Percentiles rank a stretch among this genome's conserved stretches.
phyloP scores from a whole-genome alignment of 805 yeast species.

The Yarrowia sp. region DNA sequence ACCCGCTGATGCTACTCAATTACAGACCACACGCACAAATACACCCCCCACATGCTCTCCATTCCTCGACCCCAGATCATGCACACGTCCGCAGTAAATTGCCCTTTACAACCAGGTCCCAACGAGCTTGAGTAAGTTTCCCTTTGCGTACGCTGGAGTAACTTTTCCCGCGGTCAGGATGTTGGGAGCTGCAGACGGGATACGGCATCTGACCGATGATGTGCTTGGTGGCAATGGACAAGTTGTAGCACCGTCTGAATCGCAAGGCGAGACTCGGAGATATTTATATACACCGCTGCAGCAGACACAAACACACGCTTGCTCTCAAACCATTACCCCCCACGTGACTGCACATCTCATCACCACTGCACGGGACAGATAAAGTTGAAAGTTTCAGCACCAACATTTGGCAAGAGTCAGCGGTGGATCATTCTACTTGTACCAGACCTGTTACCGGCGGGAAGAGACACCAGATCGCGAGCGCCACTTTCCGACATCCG shows the following conservation, averaged over 20 bases:
- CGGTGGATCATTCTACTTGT: neutral
- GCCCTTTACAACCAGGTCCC: neutral
- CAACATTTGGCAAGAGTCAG: slow-evolving; percentile 19
- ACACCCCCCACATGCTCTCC: neutral
- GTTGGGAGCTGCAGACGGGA: neutral
- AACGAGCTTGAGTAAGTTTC: neutral
- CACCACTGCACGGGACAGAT: slow-evolving; percentile 3
- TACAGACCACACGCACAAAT: too few species aligned
- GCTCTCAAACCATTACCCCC: neutral
- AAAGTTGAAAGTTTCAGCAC: slow-evolving; percentile 12
- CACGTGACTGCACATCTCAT: slow-evolving; percentile 3
- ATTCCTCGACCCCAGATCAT: neutral
- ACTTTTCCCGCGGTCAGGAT: neutral
- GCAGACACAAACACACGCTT: too few species aligned
- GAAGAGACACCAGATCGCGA: neutral
- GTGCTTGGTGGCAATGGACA: too few species aligned
- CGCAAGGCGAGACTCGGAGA: too few species aligned
- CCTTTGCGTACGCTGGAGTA: neutral
- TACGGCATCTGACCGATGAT: neutral
- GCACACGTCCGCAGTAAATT: neutral
- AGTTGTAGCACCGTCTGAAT: too few species aligned
- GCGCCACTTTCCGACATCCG: too few species aligned
- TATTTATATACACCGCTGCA: too few species aligned
- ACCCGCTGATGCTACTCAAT: too few species aligned
- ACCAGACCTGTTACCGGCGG: neutral